Evolutionary conservation across 176 grass and related monocot genomes (phyloP).

Genomic region (Saccharum officinarum): DNA sequence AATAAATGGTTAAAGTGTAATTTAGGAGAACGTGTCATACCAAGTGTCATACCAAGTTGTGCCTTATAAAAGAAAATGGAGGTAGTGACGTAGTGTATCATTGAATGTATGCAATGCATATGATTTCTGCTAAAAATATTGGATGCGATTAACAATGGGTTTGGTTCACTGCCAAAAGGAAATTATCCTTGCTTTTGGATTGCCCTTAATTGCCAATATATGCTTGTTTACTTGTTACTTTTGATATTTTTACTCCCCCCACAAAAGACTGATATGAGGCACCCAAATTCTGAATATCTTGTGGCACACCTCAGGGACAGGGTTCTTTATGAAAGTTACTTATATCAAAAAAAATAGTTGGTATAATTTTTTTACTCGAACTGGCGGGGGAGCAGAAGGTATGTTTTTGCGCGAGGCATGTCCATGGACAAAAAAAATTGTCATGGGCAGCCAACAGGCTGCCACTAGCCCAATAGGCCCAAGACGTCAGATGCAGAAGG

Average conservation of each 20-base stretch:
- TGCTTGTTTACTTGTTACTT: neutral
- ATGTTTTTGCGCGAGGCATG: neutral
- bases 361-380: neutral
- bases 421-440: no score
- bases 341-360: neutral
- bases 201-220: neutral
- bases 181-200: neutral
- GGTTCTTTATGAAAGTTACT: neutral
- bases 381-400: neutral
- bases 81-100: neutral
- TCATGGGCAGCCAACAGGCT: no score
- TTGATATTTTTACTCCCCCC: neutral
- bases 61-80: no score
- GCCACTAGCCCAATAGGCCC: no score
- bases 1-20: neutral
- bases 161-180: neutral
- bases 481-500: no score
- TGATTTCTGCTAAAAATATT: constrained; percentile 3
- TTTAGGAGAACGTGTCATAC: neutral
- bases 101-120: neutral
- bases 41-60: no score
- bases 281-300: neutral
- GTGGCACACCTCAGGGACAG: neutral
- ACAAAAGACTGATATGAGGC: no score
- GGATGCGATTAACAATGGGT: neutral